Evolutionary conservation across 225 moss, liverwort and hornwort species (phyloP), one percentile per base, ranked within the genome.

Genomic region (Pseudisothecium myosuroides): DNA sequence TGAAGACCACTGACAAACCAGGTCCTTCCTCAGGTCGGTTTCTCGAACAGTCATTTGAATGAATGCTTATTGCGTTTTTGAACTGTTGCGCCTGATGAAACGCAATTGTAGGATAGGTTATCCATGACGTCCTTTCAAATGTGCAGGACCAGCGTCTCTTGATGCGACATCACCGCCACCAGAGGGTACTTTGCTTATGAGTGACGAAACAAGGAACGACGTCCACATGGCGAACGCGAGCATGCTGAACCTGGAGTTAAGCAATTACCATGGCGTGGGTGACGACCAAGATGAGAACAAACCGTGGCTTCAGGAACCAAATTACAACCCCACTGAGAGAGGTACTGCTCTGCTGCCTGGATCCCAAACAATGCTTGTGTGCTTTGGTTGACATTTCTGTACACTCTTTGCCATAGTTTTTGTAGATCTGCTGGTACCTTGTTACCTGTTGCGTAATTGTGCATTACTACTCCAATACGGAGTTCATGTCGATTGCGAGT

Each of bases 1-100:
- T 98, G 89, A 98, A 98, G 90, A 95, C 95, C 26, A 96, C 98
- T 32, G 96, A 96, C 88, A 96, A 93, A 90, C 90, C 97, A 22
- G 92, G 90, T 89, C 94, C 95, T 77, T 87, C 96, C 63, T 86
- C 95, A 97, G 98, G 98, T 98, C 90, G 78, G 86, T 36, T 63
- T 27, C 34, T 27, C n/a, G 12, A n/a, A 32, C 8, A 34, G 10
- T 10, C 32, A 82, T 22, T 27, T 41, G 17, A 23, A 81, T 17
- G 34, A 64, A 50, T 49, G 31, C 18, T 47, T 75, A 5, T 37
- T 28, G 13, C 62, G 83, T 49, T 34, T 85, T 41, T 45, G 58
- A 68, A 3, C 12, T 66, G 2, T 80, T 80, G 41, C 80, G 29
- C 59, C 29, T 84, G 69, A 54, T 68, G 59, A 45, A 49, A 47